Conservation (phyloP, 1,139 yeast species). For the Suhomyces maxii region DNA sequence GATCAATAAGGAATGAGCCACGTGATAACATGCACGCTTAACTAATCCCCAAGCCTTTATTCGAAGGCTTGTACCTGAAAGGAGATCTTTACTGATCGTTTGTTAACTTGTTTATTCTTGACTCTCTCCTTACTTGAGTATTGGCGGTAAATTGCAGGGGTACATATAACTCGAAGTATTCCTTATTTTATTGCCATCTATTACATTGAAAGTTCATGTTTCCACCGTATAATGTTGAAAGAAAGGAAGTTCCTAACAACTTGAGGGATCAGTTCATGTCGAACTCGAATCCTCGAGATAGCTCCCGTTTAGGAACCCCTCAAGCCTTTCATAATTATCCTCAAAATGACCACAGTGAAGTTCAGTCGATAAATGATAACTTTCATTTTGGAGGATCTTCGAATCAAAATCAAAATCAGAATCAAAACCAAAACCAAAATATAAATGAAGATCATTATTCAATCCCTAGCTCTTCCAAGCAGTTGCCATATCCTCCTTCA, state of each 20-base stretch:
- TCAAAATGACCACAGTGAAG: background rate
- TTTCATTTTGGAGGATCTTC: conserved; percentile 2
- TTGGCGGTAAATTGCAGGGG: no score
- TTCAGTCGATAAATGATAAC: conserved; percentile 1
- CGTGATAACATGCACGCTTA: background rate
- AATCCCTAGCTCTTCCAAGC: background rate
- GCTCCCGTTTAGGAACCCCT: conserved; percentile 1
- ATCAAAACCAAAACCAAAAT: no score
- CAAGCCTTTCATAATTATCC: background rate
- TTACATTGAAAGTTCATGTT: background rate
- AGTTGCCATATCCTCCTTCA: conserved; percentile 7
- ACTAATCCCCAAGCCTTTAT: background rate
- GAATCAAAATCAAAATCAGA: no score
- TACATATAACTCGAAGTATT: background rate
- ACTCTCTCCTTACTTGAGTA: background rate
- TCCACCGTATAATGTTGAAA: conserved; percentile 5
- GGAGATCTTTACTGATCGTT: background rate
- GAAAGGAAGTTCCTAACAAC: background rate
- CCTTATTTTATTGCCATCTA: background rate
- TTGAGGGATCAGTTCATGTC: conserved; percentile 7
- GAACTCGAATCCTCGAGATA: conserved; percentile 1
- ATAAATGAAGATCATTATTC: background rate
- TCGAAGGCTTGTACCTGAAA: background rate
- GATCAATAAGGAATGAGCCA: background rate
- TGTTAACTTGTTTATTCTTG: background rate